phyloP scores from a whole-genome alignment of 495 filamentous ascomycete species.

The Penicillium argentinense region DNA sequence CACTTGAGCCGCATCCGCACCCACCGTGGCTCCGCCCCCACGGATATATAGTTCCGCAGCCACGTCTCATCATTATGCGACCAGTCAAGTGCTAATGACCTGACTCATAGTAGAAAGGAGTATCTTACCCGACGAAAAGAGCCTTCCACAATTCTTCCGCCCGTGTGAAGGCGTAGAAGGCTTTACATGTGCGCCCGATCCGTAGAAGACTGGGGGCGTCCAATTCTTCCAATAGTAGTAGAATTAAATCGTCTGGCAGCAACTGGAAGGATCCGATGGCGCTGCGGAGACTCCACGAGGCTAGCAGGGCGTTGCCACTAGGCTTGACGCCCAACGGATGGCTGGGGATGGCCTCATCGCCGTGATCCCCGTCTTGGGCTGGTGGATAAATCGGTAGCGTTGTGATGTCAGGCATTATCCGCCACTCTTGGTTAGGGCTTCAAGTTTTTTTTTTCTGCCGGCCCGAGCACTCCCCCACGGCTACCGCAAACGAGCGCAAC shows the following conservation, averaged over 20 bases:
- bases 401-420: conserved; percentile 36
- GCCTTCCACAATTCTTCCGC: conserved; percentile 90
- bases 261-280: conserved; percentile 60
- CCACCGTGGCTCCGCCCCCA: not conserved
- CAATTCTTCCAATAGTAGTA: conserved; percentile 72
- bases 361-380: conserved; percentile 17
- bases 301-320: conserved; percentile 77
- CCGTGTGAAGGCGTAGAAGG: conserved; percentile 82
- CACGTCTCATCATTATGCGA: not conserved
- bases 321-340: conserved; percentile 90
- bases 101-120: not conserved
- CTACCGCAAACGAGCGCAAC: not conserved
- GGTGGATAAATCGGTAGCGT: conserved; percentile 22
- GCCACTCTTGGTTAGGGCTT: conserved; percentile 27
- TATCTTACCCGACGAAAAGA: conserved; percentile 81
- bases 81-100: no score
- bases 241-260: conserved; percentile 80
- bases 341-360: conserved; percentile 55
- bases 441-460: conserved; percentile 21
- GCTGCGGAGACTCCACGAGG: conserved; percentile 62
- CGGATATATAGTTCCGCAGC: not conserved
- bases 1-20: conserved; percentile 10
- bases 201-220: conserved; percentile 60
- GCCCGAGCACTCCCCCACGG: conserved; percentile 5
- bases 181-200: conserved; percentile 82